Base-by-base conservation (phyloP, 441 rosid genomes). In the Viola pubescens region DNA sequence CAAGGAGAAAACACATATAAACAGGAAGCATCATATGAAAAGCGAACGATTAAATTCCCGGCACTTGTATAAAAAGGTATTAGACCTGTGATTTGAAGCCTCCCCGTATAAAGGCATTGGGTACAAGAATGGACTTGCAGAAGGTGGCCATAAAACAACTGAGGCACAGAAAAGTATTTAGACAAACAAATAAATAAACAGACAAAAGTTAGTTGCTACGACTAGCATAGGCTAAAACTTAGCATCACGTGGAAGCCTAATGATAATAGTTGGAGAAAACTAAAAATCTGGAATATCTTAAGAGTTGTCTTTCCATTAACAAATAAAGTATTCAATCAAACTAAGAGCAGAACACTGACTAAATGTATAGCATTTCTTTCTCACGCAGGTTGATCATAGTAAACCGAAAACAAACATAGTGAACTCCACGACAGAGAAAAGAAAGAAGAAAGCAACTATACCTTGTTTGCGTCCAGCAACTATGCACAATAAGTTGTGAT, bases 61-160 rank as follows among this genome's bases (percentile, higher is more conserved):
- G 51, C 51, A 52, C 16, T 12, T 37, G 38, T 39, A 52, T n/a
- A 46, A 56, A 73, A 68, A 19, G 26, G 55, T 48, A 60, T 69
- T 59, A 62, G 73, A 90, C 97, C 95, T 88, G 73, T 94, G 97
- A 63, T 92, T 89, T 72, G 98, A 89, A 52, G 97, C 96, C 75
- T 94, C 97, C 59, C 97, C 95, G 49, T 80, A 81, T 68, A 94
- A 59, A 63, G 97, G 89, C 96, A 82, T 82, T 7, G 88, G 97
- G 69, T 90, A 94, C 70, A 89, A 74, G 67, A 72, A 72, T 54
- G 96, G 85, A 74, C 85, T 84, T 52, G 96, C 91, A 49, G 83
- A 88, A 64, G 96, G 94, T 46, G 95, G 86, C 91, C 97, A 91
- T 65, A 84, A 66, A 61, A 79, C 77, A 77, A 91, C 97, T 84